Conservation (phyloP, 305 asterid species). For the Fraxinus ornus region DNA sequence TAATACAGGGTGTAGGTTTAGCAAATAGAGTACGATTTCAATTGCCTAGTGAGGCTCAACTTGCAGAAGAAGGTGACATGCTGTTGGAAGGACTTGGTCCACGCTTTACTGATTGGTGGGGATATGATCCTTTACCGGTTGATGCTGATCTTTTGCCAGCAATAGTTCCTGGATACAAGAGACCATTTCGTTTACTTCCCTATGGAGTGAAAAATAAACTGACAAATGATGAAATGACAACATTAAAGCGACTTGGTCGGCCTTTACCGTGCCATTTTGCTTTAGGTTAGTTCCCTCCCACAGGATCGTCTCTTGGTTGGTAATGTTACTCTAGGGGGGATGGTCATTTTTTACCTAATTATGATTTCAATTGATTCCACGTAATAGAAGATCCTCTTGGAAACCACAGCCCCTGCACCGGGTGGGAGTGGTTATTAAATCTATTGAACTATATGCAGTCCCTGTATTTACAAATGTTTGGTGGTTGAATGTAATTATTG, state of each 20-base stretch:
- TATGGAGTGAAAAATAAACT: conserved; percentile 79
- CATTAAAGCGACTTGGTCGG: conserved; percentile 79
- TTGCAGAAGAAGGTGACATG: conserved; percentile 71
- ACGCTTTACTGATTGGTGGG: conserved; percentile 96
- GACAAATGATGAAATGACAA: conserved; percentile 92
- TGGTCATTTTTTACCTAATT: not conserved
- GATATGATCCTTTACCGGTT: conserved; percentile 83
- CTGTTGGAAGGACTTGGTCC: conserved; percentile 94
- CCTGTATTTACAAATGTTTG: not conserved
- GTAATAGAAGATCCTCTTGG: conserved; percentile 12
- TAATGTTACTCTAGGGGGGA: conserved; percentile 11
- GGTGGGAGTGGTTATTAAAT: conserved; percentile 6
- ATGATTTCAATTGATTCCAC: conserved; percentile 3
- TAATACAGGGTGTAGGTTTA: conserved; percentile 81
- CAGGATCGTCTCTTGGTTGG: not conserved
- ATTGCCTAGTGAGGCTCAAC: conserved; percentile 86
- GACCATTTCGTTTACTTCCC: conserved; percentile 89
- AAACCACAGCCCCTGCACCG: not conserved
- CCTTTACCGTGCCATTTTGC: conserved; percentile 95
- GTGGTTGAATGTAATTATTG: not conserved
- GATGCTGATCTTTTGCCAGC: conserved; percentile 98
- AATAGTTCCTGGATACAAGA: conserved; percentile 72
- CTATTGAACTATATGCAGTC: conserved; percentile 7
- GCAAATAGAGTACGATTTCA: conserved; percentile 86
- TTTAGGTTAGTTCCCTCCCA: conserved; percentile 52